A percentile compares a stretch with the other conserved stretches of the same genome.
These are phyloP conservation scores for Yarrowia galli DNA, from an alignment of 1,139 yeast genomes.

Conservation along the genomic window DNA sequence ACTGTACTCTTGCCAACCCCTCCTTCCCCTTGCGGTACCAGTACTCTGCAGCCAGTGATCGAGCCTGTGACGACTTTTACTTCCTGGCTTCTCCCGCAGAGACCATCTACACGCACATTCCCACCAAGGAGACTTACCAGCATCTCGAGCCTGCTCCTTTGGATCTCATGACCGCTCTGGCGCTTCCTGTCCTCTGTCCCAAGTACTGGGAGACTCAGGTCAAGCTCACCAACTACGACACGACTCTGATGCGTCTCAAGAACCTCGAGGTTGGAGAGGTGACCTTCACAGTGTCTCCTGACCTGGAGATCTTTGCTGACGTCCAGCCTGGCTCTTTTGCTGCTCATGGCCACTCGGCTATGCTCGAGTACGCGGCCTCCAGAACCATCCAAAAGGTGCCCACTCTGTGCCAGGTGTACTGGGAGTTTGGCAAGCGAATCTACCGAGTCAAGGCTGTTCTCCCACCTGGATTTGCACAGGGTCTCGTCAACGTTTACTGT, in stretches of 20 bases:
- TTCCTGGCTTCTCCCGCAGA: conserved; percentile 79
- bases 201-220: conserved; percentile 70
- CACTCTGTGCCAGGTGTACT: conserved; percentile 76
- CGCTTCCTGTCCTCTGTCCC: conserved; percentile 85
- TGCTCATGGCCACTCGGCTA: conserved; percentile 43
- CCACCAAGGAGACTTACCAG: conserved; percentile 77
- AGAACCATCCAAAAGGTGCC: conserved; percentile 51
- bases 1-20: conserved; percentile 66
- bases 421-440: conserved; percentile 68
- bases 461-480: conserved; percentile 71
- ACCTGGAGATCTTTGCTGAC: conserved; percentile 70
- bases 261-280: conserved; percentile 83
- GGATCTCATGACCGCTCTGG: conserved; percentile 76
- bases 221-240: conserved; percentile 71
- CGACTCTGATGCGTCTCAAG: conserved; percentile 73
- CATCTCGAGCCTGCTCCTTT: conserved; percentile 80
- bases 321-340: conserved; percentile 50
- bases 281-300: conserved; percentile 72
- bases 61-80: conserved; percentile 61
- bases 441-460: conserved; percentile 82
- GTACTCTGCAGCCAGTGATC: conserved; percentile 43
- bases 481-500: conserved; percentile 77
- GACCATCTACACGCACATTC: conserved; percentile 84
- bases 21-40: conserved; percentile 56
- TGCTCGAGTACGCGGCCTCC: conserved; percentile 42